Evolutionary conservation across 129 eudicot genomes (phyloP).

Genomic region (Flaveria linearis): DNA sequence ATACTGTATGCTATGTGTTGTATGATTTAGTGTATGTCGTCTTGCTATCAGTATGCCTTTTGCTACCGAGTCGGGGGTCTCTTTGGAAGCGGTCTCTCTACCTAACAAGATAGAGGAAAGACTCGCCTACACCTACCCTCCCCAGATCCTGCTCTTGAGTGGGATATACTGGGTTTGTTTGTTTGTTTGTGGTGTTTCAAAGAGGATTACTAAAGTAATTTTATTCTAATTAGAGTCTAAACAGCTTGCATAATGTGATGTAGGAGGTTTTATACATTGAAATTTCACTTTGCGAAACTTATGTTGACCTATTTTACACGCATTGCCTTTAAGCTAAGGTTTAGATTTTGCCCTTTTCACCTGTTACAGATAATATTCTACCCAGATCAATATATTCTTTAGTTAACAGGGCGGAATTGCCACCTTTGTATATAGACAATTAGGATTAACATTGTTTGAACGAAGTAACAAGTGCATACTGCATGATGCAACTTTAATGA

Average conservation of each 20-base stretch:
- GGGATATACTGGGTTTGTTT: too few species aligned
- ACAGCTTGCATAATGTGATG: not conserved
- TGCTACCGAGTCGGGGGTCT: too few species aligned
- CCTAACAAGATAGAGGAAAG: too few species aligned
- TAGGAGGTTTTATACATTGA: not conserved
- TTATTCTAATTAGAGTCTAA: not conserved
- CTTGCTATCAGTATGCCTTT: too few species aligned
- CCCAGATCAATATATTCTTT: not conserved
- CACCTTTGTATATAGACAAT: not conserved
- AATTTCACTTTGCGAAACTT: not conserved
- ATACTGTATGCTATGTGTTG: too few species aligned
- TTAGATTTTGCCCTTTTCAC: not conserved
- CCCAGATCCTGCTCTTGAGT: too few species aligned
- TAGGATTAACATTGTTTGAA: not conserved
- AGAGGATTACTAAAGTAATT: not conserved
- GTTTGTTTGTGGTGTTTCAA: not conserved
- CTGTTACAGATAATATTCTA: not conserved
- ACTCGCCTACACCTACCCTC: too few species aligned
- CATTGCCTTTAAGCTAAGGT: not conserved
- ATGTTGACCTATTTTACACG: not conserved
- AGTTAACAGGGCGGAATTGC: not conserved
- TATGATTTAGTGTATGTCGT: too few species aligned
- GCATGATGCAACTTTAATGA: slow-evolving; percentile 16
- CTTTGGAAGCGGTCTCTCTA: too few species aligned
- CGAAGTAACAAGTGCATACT: slow-evolving; percentile 1